Evolutionary conservation across 805 yeast species (phyloP).

Genomic region (Wickerhamiella sorbophila): DNA sequence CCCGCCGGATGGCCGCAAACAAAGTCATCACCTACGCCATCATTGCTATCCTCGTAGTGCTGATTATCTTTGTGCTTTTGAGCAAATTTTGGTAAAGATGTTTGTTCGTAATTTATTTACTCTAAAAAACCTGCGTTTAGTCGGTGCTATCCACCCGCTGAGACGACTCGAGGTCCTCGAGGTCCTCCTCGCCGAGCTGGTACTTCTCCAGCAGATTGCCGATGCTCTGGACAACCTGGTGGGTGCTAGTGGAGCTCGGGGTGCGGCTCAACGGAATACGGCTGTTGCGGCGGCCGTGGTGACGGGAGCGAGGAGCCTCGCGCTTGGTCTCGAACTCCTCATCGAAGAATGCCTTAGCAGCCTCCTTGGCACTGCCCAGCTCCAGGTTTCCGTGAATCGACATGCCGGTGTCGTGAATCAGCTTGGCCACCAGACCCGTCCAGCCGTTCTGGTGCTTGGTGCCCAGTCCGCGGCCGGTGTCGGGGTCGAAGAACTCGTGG

Average conservation of each 20-base stretch:
- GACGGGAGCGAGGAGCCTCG: conserved; percentile 10
- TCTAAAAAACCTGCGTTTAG: no score
- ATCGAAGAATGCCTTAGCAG: conserved; percentile 26
- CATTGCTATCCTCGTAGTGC: conserved; percentile 68
- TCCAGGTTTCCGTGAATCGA: conserved; percentile 27
- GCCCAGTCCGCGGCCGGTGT: conserved; percentile 86
- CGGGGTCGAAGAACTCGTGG: conserved; percentile 86
- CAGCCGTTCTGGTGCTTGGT: conserved; percentile 93
- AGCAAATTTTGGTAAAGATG: conserved; percentile 54
- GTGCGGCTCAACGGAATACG: conserved; percentile 8
- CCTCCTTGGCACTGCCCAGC: conserved; percentile 23
- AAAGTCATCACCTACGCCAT: conserved; percentile 82
- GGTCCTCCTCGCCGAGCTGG: conserved; percentile 12
- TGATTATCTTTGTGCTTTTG: conserved; percentile 70
- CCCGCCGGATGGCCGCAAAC: conserved; percentile 82
- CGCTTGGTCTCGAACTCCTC: conserved; percentile 18
- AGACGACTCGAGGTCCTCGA: conserved; percentile 10
- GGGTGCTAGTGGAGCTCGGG: conserved; percentile 7
- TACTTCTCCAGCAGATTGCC: conserved; percentile 14
- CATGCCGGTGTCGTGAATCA: conserved; percentile 75
- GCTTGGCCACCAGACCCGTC: conserved; percentile 86
- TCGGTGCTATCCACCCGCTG: not conserved
- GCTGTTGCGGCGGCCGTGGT: conserved; percentile 15
- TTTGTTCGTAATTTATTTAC: no score
- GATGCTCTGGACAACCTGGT: conserved; percentile 15